Base-by-base conservation (phyloP, 148 eudicot species). In the Heliamphora exappendiculata region DNA sequence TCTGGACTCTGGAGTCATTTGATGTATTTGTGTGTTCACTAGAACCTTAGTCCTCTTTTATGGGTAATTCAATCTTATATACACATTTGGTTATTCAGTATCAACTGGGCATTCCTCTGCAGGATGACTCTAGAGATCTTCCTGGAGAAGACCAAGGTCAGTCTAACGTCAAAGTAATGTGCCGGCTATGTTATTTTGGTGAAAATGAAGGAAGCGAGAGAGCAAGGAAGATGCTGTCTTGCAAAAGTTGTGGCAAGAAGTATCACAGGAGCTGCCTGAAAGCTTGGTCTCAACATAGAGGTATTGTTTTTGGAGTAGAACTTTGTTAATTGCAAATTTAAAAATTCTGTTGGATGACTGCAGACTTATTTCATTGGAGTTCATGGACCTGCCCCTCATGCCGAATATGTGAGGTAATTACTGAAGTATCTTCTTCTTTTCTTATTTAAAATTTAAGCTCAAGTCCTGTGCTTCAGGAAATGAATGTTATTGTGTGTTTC, bases 301-400 rank as follows among this genome's bases (percentile, higher is more conserved):
- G 98, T 95, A 55, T 78, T 74, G 47, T 67, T 31, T 68, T 47
- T 37, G 39, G 66, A 55, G 57, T n/a, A 19, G 16, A 55, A 26
- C 50, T 58, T 72, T 76, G 31, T 69, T 53, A 31, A 16, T 74
- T 73, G 22, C 54, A 24, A 33, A 34, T 22, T 79, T 73, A 22
- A 34, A 2, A 42, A 17, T 72, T 78, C 60, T 76, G 55, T 13
- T 77, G 54, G 11, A 45, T 81, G 62, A 39, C 73, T 80, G 79
- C 90, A 92, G 98, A 94, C 88, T 81, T 95, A 77, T 95, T 95
- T 85, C 98, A 92, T 71, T 95, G 98, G 98, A 95, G 98, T 78
- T 92, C 93, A 57, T 95, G 97, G 98, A 72, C 93, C 49, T 95
- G 98, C 76, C 97, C 98, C 62, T 92, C 97, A 41, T 92, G 98